These are phyloP conservation scores for Phaeotremella fagi DNA, from an alignment of 768 basidiomycete species.

Conservation along the genomic window DNA sequence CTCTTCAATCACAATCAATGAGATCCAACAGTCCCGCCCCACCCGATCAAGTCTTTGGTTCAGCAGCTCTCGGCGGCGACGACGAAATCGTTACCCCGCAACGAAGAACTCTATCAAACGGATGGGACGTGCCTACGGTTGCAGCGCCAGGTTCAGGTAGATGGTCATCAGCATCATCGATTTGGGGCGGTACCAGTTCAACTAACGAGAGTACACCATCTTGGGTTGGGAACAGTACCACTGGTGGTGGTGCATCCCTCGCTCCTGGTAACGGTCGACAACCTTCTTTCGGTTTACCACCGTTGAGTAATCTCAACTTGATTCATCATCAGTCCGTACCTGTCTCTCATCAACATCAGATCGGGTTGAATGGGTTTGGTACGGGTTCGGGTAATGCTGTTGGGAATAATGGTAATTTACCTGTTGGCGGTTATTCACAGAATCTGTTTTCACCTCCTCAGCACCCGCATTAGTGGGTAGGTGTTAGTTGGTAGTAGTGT, in stretches of 20 bases:
- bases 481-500: neutral
- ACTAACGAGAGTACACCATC: neutral
- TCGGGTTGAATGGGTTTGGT: neutral
- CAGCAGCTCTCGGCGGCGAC: constrained; percentile 44
- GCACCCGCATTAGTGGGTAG: constrained; percentile 10
- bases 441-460: constrained; percentile 20
- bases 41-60: constrained; percentile 42
- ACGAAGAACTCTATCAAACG: constrained; percentile 29
- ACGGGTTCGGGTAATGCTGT: too few relatives aligned
- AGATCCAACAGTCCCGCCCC: constrained; percentile 19
- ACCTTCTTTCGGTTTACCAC: constrained; percentile 11
- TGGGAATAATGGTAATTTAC: too few relatives aligned
- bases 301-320: too few relatives aligned
- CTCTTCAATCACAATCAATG: constrained; percentile 11
- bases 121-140: constrained; percentile 21
- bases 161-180: constrained; percentile 24
- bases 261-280: constrained; percentile 7
- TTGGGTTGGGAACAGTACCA: neutral
- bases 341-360: neutral
- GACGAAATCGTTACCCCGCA: constrained; percentile 45
- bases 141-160: constrained; percentile 19
- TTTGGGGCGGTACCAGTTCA: constrained; percentile 8
- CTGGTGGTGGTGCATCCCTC: neutral
- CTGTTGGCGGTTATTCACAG: constrained; percentile 4
- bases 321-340: too few relatives aligned